phyloP scores from a whole-genome alignment of 345 rosid species.

The Diplotaxis tenuifolia region DNA sequence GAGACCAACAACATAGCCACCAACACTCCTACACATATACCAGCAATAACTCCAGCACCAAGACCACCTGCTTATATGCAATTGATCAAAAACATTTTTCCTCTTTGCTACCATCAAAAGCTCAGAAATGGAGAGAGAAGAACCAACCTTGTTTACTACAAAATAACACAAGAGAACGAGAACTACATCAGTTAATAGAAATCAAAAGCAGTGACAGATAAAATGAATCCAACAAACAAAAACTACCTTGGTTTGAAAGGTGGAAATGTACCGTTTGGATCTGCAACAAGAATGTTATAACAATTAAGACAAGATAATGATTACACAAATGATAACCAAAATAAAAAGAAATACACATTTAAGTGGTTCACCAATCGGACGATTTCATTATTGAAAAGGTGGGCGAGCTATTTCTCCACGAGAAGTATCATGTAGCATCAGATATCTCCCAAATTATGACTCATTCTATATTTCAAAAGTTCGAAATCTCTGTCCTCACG shows the following conservation, averaged over 20 bases:
- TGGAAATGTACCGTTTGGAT: constrained; percentile 50
- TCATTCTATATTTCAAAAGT: no score
- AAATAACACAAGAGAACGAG: constrained; percentile 31
- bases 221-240: neutral
- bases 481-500: no score
- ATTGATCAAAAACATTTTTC: neutral
- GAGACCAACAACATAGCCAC: constrained; percentile 45
- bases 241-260: constrained; percentile 55
- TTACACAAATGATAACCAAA: neutral
- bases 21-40: constrained; percentile 55
- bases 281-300: constrained; percentile 42
- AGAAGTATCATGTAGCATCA: no score
- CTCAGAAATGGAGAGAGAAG: constrained; percentile 14
- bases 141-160: constrained; percentile 63
- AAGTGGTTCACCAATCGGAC: no score
- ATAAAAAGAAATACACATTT: neutral
- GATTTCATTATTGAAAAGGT: no score
- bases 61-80: constrained; percentile 47
- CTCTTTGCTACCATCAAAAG: constrained; percentile 30
- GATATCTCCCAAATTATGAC: no score
- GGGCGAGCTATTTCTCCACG: no score
- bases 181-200: neutral
- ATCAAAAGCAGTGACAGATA: neutral
- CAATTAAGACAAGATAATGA: neutral
- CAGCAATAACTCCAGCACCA: constrained; percentile 60